These are phyloP conservation scores for Suillus alpinus DNA, from an alignment of 768 basidiomycete species.

Conservation along the genomic window DNA sequence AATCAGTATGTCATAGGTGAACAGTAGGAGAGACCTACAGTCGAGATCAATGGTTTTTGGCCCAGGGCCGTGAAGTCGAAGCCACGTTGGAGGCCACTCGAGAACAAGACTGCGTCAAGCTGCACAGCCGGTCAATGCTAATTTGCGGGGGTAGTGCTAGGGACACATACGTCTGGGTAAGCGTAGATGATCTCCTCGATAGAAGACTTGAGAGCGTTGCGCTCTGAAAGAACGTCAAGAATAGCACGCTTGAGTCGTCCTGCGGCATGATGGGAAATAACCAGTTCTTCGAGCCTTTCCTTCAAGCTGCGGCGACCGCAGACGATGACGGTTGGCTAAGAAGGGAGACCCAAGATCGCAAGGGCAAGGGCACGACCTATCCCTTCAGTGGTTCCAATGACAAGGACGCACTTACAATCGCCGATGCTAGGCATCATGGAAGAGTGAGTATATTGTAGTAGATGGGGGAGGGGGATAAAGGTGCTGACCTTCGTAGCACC, in stretches of 20 bases:
- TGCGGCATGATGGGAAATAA: conserved; percentile 18
- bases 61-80: conserved; percentile 44
- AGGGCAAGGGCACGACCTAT: conserved; percentile 57
- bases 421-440: conserved; percentile 35
- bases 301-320: conserved; percentile 52
- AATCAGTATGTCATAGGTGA: background rate
- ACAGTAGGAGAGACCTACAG: conserved; percentile 23
- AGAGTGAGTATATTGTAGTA: background rate
- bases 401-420: conserved; percentile 48
- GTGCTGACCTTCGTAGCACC: background rate
- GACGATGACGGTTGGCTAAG: conserved; percentile 48
- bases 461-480: background rate
- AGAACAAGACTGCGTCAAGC: conserved; percentile 55
- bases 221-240: conserved; percentile 43
- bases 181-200: conserved; percentile 38
- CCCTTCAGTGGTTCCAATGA: conserved; percentile 56
- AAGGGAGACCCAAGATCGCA: conserved; percentile 45
- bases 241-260: conserved; percentile 40
- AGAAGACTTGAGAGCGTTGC: conserved; percentile 37
- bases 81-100: conserved; percentile 52
- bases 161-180: conserved; percentile 45
- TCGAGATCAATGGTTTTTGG: conserved; percentile 40
- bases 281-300: conserved; percentile 51
- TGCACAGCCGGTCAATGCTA: conserved; percentile 18
- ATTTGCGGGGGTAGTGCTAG: background rate